Percentiles rank a stretch among this genome's conserved stretches.
These are phyloP conservation scores for Penicillium sp. DNA, from an alignment of 2,329 filamentous ascomycete genomes.

Conservation along the genomic window DNA sequence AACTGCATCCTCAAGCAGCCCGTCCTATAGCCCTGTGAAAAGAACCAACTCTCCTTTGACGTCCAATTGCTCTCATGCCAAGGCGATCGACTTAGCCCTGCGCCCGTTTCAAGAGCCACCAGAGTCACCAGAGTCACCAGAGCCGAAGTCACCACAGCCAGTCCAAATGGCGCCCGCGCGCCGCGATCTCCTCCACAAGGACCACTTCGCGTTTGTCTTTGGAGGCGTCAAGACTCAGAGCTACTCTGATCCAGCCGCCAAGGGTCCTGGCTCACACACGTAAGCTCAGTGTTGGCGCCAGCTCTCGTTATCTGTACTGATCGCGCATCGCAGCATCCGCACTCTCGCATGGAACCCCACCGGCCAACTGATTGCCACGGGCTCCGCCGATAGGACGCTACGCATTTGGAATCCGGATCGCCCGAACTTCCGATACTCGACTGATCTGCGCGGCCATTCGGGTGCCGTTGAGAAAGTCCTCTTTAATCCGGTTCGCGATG, in stretches of 20 bases:
- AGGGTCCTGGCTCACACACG: slow-evolving; percentile 59
- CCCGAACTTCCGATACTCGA: slow-evolving; percentile 48
- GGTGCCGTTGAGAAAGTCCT: slow-evolving; percentile 51
- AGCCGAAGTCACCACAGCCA: neutral
- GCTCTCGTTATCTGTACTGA: slow-evolving; percentile 4
- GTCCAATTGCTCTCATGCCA: no score
- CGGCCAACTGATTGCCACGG: slow-evolving; percentile 81
- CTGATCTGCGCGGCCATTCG: slow-evolving; percentile 50
- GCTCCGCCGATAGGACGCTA: slow-evolving; percentile 81
- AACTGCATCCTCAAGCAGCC: neutral
- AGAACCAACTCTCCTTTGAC: no score
- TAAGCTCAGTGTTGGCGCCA: slow-evolving; percentile 43
- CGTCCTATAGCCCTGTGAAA: no score
- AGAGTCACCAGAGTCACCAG: no score
- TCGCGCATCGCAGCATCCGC: slow-evolving; percentile 58
- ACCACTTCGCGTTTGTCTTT: slow-evolving; percentile 69
- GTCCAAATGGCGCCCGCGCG: slow-evolving; percentile 40
- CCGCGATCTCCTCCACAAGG: slow-evolving; percentile 56
- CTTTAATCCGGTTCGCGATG: slow-evolving; percentile 52
- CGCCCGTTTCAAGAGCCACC: neutral
- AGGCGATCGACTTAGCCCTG: slow-evolving; percentile 8
- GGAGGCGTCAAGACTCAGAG: slow-evolving; percentile 67
- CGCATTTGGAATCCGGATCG: slow-evolving; percentile 81
- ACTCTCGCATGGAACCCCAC: slow-evolving; percentile 88
- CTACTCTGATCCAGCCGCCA: slow-evolving; percentile 65